Evolutionary conservation across 2,329 filamentous ascomycete genomes (phyloP).

Genomic region (Fusarium heterosporum): DNA sequence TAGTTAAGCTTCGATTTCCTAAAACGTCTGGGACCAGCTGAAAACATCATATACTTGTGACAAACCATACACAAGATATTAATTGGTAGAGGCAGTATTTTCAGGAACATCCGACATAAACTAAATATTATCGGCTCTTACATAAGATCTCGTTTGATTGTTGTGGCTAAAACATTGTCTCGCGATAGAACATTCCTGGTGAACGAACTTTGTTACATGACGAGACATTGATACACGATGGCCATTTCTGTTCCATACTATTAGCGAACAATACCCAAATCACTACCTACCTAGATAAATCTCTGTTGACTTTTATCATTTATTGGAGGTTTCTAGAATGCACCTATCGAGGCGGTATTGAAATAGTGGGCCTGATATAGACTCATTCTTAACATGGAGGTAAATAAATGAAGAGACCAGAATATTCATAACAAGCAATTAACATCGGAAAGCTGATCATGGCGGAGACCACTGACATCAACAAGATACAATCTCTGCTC

Average conservation of each 20-base stretch:
- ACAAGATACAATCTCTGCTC: slow-evolving; percentile 67
- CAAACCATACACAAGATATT: not conserved
- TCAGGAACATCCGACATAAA: too few relatives aligned
- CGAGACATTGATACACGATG: not conserved
- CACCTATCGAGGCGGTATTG: slow-evolving; percentile 22
- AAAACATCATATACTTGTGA: slow-evolving; percentile 22
- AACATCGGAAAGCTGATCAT: not conserved
- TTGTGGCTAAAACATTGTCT: slow-evolving; percentile 21
- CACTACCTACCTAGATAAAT: not conserved
- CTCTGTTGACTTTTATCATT: not conserved
- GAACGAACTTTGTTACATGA: not conserved
- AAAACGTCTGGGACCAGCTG: slow-evolving; percentile 23
- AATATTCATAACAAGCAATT: not conserved
- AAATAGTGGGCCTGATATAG: slow-evolving; percentile 35
- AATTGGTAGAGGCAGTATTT: not conserved
- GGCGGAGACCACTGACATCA: slow-evolving; percentile 43
- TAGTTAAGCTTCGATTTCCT: slow-evolving; percentile 16
- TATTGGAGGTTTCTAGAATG: slow-evolving; percentile 28
- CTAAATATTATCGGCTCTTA: too few relatives aligned
- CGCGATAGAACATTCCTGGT: not conserved
- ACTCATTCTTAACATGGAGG: slow-evolving; percentile 1
- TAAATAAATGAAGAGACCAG: not conserved
- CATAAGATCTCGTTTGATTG: not conserved
- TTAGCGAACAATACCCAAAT: not conserved
- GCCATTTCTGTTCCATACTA: not conserved